Percentiles rank a stretch among this genome's conserved stretches.
Conservation (phyloP, 2,329 filamentous ascomycete genomes). For the Phaeomoniella chlamydospora region DNA sequence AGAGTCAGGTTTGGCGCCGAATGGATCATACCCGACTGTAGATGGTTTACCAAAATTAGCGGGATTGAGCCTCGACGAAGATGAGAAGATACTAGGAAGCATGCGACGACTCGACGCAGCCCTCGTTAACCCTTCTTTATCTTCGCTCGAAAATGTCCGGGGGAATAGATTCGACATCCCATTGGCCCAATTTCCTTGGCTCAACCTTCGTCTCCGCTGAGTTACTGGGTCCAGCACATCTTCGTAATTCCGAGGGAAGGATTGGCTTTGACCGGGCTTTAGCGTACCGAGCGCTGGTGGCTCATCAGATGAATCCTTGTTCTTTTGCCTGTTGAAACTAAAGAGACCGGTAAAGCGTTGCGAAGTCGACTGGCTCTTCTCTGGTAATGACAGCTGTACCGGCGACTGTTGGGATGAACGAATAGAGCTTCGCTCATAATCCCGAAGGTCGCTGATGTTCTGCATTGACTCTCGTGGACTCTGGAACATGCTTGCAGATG, state of each 20-base stretch:
- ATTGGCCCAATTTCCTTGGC: constrained; percentile 40
- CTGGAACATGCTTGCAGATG: constrained; percentile 27
- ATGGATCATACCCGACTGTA: constrained; percentile 28
- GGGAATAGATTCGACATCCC: constrained; percentile 31
- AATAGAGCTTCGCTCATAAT: constrained; percentile 19
- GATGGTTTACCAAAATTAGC: constrained; percentile 19
- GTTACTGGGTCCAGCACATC: constrained; percentile 36
- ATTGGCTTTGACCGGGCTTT: constrained; percentile 46
- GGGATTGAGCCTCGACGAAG: constrained; percentile 11
- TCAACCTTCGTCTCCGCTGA: constrained; percentile 35
- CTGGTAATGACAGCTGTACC: constrained; percentile 5
- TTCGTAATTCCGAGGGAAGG: constrained; percentile 41
- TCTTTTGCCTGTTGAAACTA: constrained; percentile 42
- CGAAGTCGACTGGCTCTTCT: constrained; percentile 3
- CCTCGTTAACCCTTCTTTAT: constrained; percentile 15
- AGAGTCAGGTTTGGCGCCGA: constrained; percentile 29
- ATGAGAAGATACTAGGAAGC: constrained; percentile 28
- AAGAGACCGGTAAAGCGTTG: constrained; percentile 43
- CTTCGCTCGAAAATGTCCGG: constrained; percentile 15
- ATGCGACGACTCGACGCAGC: constrained; percentile 17
- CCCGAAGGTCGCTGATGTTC: constrained; percentile 19
- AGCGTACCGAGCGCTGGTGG: constrained; percentile 43
- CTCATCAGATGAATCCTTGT: constrained; percentile 45
- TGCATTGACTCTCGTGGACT: constrained; percentile 25
- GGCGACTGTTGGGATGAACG: constrained; percentile 14